Conservation (phyloP, 768 basidiomycete species). For the Termitomyces sp. region DNA sequence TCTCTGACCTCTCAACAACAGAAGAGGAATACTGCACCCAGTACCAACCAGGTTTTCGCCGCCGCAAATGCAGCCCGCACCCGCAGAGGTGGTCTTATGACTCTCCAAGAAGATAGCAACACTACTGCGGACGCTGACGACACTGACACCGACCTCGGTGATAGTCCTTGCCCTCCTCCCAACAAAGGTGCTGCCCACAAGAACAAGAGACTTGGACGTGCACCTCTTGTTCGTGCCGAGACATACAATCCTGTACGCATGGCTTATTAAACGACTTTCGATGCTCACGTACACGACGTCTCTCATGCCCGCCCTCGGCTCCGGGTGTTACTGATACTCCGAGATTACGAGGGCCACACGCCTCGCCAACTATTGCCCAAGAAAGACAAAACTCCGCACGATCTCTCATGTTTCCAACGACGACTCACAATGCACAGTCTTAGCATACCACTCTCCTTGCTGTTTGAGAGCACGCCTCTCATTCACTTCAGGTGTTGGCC, state of each 20-base stretch:
- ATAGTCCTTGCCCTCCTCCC: conserved; percentile 85
- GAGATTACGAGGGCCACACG: conserved; percentile 3
- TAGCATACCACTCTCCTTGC: conserved; percentile 21
- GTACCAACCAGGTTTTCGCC: conserved; percentile 52
- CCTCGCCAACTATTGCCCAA: conserved; percentile 7
- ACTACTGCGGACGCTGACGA: conserved; percentile 61
- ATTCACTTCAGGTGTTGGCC: background rate
- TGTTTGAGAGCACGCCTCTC: conserved; percentile 4
- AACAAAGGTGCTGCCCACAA: conserved; percentile 52
- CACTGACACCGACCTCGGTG: conserved; percentile 73
- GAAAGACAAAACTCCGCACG: conserved; percentile 9
- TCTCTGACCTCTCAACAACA: conserved; percentile 33
- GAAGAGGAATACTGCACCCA: conserved; percentile 68
- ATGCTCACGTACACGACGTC: conserved; percentile 3
- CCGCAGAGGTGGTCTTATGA: conserved; percentile 53
- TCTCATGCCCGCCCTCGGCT: conserved; percentile 9
- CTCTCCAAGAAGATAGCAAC: conserved; percentile 66
- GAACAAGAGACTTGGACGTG: conserved; percentile 49
- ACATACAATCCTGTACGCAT: conserved; percentile 64
- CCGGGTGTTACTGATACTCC: background rate
- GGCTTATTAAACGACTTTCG: conserved; percentile 29
- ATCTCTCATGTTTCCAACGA: conserved; percentile 14
- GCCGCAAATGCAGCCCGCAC: conserved; percentile 65
- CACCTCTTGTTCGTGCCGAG: conserved; percentile 54
- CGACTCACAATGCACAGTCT: conserved; percentile 13